phyloP scores from a whole-genome alignment of 495 filamentous ascomycete species.

The Cercophora sp. region DNA sequence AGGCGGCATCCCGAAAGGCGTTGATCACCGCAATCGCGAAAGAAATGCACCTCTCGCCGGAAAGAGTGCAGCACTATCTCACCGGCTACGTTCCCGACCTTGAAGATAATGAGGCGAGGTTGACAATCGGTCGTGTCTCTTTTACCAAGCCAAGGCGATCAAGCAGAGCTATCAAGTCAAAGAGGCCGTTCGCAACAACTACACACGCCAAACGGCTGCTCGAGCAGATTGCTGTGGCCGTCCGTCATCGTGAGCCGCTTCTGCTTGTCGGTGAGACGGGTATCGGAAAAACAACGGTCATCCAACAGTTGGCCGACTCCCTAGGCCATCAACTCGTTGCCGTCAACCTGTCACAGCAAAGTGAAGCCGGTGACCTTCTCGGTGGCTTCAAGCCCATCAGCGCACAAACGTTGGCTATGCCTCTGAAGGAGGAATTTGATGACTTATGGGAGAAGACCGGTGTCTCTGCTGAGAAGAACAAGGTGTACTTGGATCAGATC shows the following conservation, averaged over 20 bases:
- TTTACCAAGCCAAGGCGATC: slow-evolving; percentile 44
- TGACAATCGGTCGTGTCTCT: slow-evolving; percentile 66
- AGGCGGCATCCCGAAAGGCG: slow-evolving; percentile 53
- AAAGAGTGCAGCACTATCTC: slow-evolving; percentile 68
- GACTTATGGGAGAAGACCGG: slow-evolving; percentile 76
- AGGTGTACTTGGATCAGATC: slow-evolving; percentile 74
- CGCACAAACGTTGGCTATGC: slow-evolving; percentile 79
- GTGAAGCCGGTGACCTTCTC: slow-evolving; percentile 86
- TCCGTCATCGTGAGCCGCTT: slow-evolving; percentile 80
- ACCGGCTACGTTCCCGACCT: slow-evolving; percentile 62
- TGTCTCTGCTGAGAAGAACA: slow-evolving; percentile 81
- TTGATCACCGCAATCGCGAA: slow-evolving; percentile 70
- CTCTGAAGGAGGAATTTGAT: slow-evolving; percentile 89
- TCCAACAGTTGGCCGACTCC: slow-evolving; percentile 83
- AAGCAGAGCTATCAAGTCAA: slow-evolving; percentile 41
- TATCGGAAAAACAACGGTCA: slow-evolving; percentile 92
- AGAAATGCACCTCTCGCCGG: slow-evolving; percentile 77
- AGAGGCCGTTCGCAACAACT: slow-evolving; percentile 68
- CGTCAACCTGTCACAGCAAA: slow-evolving; percentile 96
- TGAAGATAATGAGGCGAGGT: slow-evolving; percentile 49
- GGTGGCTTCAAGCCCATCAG: slow-evolving; percentile 96
- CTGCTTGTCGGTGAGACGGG: slow-evolving; percentile 96
- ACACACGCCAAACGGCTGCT: slow-evolving; percentile 65
- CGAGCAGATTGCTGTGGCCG: slow-evolving; percentile 79
- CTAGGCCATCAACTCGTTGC: slow-evolving; percentile 79